Conservation (phyloP, 2,329 filamentous ascomycete species). For the Davidsoniella australis region DNA sequence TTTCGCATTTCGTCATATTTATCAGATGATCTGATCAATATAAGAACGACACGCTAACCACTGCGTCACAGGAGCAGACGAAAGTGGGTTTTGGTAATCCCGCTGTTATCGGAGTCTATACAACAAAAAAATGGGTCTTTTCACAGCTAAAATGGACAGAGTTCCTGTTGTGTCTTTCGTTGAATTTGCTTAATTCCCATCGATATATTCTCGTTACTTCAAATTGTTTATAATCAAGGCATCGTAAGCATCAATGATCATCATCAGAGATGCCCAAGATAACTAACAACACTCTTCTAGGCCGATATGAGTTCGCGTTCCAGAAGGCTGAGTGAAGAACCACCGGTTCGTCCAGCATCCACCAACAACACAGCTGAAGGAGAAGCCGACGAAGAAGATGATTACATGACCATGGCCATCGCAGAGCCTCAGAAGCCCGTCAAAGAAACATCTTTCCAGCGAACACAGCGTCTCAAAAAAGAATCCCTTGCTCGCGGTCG, state of each 20-base stretch:
- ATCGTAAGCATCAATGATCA: too few relatives aligned
- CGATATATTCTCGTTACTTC: too few relatives aligned
- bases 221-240: too few relatives aligned
- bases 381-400: slow-evolving; percentile 51
- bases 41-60: slow-evolving; percentile 15
- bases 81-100: slow-evolving; percentile 7
- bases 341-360: background rate
- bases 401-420: slow-evolving; percentile 96
- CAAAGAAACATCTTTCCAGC: slow-evolving; percentile 35
- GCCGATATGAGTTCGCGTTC: background rate
- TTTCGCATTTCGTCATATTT: slow-evolving; percentile 15
- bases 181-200: background rate
- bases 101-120: slow-evolving; percentile 7
- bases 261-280: too few relatives aligned
- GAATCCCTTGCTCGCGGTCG: slow-evolving; percentile 52
- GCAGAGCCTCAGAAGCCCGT: slow-evolving; percentile 38
- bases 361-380: slow-evolving; percentile 13
- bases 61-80: slow-evolving; percentile 14
- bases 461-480: slow-evolving; percentile 34
- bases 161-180: background rate
- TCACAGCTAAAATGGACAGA: slow-evolving; percentile 4
- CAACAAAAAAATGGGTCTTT: background rate
- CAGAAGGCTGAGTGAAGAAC: background rate
- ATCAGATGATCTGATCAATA: slow-evolving; percentile 12
- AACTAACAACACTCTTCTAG: background rate